These are phyloP conservation scores for Aspergillus homomorphus DNA, from an alignment of 495 filamentous ascomycete species.

Conservation along the genomic window DNA sequence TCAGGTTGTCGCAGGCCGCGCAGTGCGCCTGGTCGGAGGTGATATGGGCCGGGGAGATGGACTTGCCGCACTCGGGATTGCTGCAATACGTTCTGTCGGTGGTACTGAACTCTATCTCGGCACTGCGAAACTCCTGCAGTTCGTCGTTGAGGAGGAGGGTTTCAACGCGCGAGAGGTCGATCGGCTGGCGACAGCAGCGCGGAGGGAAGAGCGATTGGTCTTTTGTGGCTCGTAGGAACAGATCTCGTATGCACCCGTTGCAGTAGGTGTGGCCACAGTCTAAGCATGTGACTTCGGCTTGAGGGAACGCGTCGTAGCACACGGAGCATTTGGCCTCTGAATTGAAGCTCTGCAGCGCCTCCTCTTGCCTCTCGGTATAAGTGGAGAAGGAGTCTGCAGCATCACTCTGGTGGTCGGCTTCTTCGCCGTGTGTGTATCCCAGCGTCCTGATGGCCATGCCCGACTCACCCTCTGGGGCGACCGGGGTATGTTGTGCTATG, in stretches of 20 bases:
- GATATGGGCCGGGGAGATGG: slow-evolving; percentile 37
- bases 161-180: slow-evolving; percentile 21
- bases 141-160: slow-evolving; percentile 20
- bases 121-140: slow-evolving; percentile 16
- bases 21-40: slow-evolving; percentile 36
- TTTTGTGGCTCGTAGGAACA: slow-evolving; percentile 21
- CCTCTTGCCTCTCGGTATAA: not conserved
- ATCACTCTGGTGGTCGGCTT: no score
- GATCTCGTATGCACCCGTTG: slow-evolving; percentile 19
- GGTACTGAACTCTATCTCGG: slow-evolving; percentile 6
- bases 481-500: no score
- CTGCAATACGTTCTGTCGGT: slow-evolving; percentile 21
- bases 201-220: slow-evolving; percentile 28
- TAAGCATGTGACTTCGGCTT: not conserved
- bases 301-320: slow-evolving; percentile 4
- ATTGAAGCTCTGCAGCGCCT: slow-evolving; percentile 1
- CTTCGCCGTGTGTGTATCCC: no score
- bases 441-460: no score
- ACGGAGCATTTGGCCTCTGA: no score
- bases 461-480: no score
- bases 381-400: slow-evolving; percentile 5
- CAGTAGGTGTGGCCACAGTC: slow-evolving; percentile 9
- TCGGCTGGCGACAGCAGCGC: slow-evolving; percentile 21
- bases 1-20: slow-evolving; percentile 29
- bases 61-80: slow-evolving; percentile 26